Conservation (phyloP, 2,329 filamentous ascomycete species). For the Daldinia sp. region DNA sequence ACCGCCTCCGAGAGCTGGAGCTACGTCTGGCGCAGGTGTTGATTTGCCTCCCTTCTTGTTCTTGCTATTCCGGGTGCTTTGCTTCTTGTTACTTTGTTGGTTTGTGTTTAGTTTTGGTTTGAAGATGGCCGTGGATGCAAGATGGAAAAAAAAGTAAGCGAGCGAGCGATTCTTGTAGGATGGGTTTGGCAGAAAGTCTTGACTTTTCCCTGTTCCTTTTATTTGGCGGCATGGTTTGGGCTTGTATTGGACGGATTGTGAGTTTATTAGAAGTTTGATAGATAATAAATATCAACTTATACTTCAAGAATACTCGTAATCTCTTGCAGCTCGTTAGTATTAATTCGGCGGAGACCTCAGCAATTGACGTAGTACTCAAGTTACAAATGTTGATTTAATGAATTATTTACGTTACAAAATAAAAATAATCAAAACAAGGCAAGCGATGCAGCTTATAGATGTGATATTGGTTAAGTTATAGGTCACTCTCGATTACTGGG, state of each 20-base stretch:
- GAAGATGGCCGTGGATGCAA: neutral
- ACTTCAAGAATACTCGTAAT: neutral
- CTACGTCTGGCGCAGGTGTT: slow-evolving; percentile 51
- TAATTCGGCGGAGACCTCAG: too few relatives aligned
- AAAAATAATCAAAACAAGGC: too few relatives aligned
- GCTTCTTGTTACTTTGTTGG: neutral
- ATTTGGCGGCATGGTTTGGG: slow-evolving; percentile 12
- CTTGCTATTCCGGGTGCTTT: neutral
- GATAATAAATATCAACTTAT: slow-evolving; percentile 20
- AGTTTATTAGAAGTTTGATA: slow-evolving; percentile 20
- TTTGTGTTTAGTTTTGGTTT: neutral
- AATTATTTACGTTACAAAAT: too few relatives aligned
- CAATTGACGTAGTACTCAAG: too few relatives aligned
- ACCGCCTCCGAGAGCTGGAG: slow-evolving; percentile 48
- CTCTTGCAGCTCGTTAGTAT: too few relatives aligned
- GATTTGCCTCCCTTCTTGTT: slow-evolving; percentile 1
- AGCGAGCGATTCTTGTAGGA: slow-evolving; percentile 7
- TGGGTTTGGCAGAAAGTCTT: neutral
- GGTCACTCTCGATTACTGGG: slow-evolving; percentile 2
- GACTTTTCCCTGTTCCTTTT: slow-evolving; percentile 8
- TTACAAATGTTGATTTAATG: too few relatives aligned
- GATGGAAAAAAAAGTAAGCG: neutral
- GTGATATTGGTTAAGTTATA: neutral
- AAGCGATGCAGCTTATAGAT: too few relatives aligned
- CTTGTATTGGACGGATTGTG: neutral